Conservation (phyloP, 2,329 filamentous ascomycete genomes). For the Sordariomycetes sp. region DNA sequence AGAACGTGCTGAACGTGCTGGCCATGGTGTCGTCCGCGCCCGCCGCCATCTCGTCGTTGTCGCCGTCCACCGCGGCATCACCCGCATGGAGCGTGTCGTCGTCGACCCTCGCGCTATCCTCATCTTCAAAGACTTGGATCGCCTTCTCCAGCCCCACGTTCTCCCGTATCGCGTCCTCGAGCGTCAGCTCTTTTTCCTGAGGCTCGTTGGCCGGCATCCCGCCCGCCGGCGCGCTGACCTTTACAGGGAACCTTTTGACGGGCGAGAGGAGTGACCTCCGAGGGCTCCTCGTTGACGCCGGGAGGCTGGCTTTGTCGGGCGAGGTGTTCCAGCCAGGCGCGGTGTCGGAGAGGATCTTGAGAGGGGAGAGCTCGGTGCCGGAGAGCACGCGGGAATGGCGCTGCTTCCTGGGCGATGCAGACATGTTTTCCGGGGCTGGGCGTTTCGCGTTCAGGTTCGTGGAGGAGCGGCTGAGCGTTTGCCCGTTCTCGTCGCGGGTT, state of each 20-base stretch:
- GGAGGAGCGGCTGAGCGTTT: not conserved
- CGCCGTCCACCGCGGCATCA: constrained; percentile 14
- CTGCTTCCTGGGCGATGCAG: constrained; percentile 2
- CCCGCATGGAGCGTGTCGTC: constrained; percentile 13
- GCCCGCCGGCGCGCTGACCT: constrained; percentile 27
- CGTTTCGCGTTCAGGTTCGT: not conserved
- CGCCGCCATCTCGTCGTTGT: constrained; percentile 22
- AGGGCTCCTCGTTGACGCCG: constrained; percentile 26
- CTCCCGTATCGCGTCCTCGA: constrained; percentile 42
- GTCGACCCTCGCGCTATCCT: constrained; percentile 19
- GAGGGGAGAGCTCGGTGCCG: constrained; percentile 44
- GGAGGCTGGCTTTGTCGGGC: constrained; percentile 9
- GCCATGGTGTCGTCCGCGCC: constrained; percentile 61
- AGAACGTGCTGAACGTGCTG: constrained; percentile 83
- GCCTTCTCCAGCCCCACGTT: constrained; percentile 47
- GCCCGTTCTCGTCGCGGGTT: not conserved
- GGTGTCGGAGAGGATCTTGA: constrained; percentile 39
- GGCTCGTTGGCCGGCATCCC: constrained; percentile 7
- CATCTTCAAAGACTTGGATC: constrained; percentile 54
- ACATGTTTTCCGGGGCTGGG: constrained; percentile 5
- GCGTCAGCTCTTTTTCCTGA: constrained; percentile 18
- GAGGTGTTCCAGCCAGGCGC: constrained; percentile 12
- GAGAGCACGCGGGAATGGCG: constrained; percentile 40
- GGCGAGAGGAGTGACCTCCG: constrained; percentile 30
- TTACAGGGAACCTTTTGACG: constrained; percentile 51